Conservation (phyloP, 2,329 filamentous ascomycete species). For the Exophiala alcalophila region DNA sequence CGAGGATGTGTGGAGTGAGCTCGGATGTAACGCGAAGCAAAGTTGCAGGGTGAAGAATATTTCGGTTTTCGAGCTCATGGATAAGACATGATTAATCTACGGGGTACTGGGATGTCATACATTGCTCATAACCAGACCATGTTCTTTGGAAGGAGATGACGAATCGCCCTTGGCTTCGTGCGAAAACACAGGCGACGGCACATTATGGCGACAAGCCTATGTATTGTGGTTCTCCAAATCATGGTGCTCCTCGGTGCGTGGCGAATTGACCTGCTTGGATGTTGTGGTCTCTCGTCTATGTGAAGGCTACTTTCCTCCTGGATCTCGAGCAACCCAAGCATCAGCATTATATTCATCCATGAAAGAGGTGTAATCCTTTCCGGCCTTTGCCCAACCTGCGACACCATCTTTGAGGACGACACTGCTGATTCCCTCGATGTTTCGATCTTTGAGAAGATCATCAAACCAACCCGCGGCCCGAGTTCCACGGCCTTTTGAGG, state of each 20-base stretch:
- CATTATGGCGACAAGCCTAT: too few species aligned
- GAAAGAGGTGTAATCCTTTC: slow-evolving; percentile 32
- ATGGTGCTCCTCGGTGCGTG: too few species aligned
- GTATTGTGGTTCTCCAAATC: too few species aligned
- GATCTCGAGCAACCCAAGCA: too few species aligned
- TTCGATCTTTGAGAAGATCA: slow-evolving; percentile 48
- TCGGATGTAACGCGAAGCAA: slow-evolving; percentile 25
- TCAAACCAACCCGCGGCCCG: slow-evolving; percentile 56
- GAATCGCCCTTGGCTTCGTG: too few species aligned
- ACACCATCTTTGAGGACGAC: slow-evolving; percentile 34
- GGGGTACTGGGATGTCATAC: too few species aligned
- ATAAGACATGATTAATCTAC: slow-evolving; percentile 21
- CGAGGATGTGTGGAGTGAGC: slow-evolving; percentile 22
- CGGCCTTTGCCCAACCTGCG: slow-evolving; percentile 34
- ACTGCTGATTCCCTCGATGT: slow-evolving; percentile 15
- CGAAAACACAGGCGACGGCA: too few species aligned
- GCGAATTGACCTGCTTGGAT: too few species aligned
- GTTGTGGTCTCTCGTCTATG: too few species aligned
- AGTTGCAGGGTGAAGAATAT: slow-evolving; percentile 29
- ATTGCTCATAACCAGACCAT: too few species aligned
- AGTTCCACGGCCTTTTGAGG: slow-evolving; percentile 54
- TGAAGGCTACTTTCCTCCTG: too few species aligned
- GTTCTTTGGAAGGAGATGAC: too few species aligned
- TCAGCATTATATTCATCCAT: slow-evolving; percentile 34
- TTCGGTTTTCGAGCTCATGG: slow-evolving; percentile 29